A percentile compares a stretch with the other conserved stretches of the same genome.
phyloP scores from a whole-genome alignment of 106 monocot genomes.

The Hemerocallis citrina region DNA sequence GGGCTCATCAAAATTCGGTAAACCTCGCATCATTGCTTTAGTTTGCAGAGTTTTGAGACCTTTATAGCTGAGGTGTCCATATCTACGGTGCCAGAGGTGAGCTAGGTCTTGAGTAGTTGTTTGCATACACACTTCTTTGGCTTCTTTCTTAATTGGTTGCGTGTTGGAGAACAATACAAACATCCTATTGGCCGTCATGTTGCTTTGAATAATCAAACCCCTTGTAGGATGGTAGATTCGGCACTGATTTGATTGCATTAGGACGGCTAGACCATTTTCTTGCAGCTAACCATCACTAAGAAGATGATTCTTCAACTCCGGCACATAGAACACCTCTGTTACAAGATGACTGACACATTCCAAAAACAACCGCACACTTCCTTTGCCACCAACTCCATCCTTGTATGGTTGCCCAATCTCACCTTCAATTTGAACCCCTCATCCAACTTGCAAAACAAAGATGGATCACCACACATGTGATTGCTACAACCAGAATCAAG shows the following conservation, averaged over 20 bases:
- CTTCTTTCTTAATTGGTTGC: too few relatives aligned
- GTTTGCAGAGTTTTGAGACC: neutral
- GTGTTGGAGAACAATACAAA: constrained; percentile 1
- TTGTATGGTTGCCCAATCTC: too few relatives aligned
- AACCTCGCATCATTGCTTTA: neutral
- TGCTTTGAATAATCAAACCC: neutral
- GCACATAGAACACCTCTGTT: constrained; percentile 6
- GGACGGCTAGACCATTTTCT: constrained; percentile 6
- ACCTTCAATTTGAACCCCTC: too few relatives aligned
- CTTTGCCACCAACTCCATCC: too few relatives aligned
- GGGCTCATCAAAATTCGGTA: neutral
- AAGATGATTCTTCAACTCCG: constrained; percentile 7
- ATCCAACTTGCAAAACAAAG: too few relatives aligned
- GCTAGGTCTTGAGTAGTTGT: too few relatives aligned
- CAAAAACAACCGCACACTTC: too few relatives aligned
- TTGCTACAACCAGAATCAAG: too few relatives aligned
- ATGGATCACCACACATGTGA: too few relatives aligned
- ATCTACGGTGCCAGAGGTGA: neutral
- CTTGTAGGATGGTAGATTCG: neutral
- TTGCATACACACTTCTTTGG: too few relatives aligned
- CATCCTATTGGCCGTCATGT: constrained; percentile 6
- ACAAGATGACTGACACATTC: too few relatives aligned
- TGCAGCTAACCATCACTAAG: constrained; percentile 14
- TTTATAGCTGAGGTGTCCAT: neutral
- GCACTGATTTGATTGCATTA: neutral